Base-by-base conservation (phyloP, 495 filamentous ascomycete species). In the Penicillium silybi region DNA sequence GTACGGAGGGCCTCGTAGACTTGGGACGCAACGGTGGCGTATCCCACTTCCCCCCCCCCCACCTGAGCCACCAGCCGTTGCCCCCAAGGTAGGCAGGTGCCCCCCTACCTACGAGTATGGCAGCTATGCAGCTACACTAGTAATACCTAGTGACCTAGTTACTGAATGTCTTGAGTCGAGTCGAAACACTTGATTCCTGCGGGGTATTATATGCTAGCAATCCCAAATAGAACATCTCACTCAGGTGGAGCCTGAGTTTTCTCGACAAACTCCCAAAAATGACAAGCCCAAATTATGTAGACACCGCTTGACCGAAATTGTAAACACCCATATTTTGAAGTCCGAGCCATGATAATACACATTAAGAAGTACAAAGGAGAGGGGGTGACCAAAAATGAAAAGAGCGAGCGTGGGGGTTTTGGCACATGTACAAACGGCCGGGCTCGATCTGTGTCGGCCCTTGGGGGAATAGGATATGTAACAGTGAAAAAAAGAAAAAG, bases 361-460 rank as follows among this genome's bases (percentile, higher is more conserved):
- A 62, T 69, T 68, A 70, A 54, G 62, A 59, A 59, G 54, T 67
- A 71, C 63, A 70, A 68, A 65, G 41, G 57, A 55, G 50, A 66
- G 43, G 52, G 46, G 47, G 49, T 53, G 61, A 63, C 52, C 55
- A 44, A 48, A 56, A 56, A 63, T 57, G 48, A 34, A 50, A 48
- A 46, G 47, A 61, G 46, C 38, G 41, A 59, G 59, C 27, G 50
- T 39, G 48, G 39, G 46, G 53, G 41, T 65, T 60, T 65, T 54
- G 40, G 46, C 40, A 66, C 64, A 68, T 68, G 58, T 71, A 70
- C 64, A 72, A 41, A 40, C 46, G 29, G 53, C 56, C 49, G 46
- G 54, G 54, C 48, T 47, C 19, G 29, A 32, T 13, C 11, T 10
- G 10, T 37, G 13, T 32, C 52, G 48, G 39, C 44, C 50, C n/a